Evolutionary conservation across 371 early-diverging fungal genomes (phyloP).

Genomic region (Zychaea mexicana): DNA sequence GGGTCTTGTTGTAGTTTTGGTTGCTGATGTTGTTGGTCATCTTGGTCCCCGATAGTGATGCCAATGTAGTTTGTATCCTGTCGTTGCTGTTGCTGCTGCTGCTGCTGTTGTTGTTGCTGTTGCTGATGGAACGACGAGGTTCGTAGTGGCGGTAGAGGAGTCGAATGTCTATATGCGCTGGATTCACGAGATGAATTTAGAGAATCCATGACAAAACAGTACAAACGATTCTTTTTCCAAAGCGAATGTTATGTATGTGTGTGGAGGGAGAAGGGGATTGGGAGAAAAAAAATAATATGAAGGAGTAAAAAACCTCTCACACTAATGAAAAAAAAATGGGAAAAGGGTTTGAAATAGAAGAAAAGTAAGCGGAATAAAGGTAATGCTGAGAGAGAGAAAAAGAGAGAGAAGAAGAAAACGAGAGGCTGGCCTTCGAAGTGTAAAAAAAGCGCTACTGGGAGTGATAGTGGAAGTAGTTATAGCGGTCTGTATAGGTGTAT

Average conservation of each 20-base stretch:
- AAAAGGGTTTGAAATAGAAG: too few species aligned
- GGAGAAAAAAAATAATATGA: neutral
- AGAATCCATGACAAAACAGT: neutral
- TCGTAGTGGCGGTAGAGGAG: slow-evolving; percentile 3
- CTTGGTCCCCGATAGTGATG: slow-evolving; percentile 29
- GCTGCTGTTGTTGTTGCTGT: slow-evolving; percentile 14
- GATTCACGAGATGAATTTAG: slow-evolving; percentile 5
- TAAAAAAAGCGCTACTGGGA: neutral
- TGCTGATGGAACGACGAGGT: neutral
- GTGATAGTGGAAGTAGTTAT: too few species aligned
- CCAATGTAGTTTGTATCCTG: slow-evolving; percentile 39
- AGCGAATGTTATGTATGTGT: too few species aligned
- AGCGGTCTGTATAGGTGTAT: too few species aligned
- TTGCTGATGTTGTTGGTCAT: slow-evolving; percentile 10
- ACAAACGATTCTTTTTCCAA: neutral
- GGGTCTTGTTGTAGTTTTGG: neutral
- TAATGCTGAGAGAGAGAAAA: too few species aligned
- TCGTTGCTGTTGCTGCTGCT: neutral
- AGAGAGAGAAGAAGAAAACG: neutral
- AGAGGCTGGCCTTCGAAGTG: neutral
- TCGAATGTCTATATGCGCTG: slow-evolving; percentile 6
- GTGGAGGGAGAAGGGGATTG: too few species aligned
- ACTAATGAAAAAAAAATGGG: neutral
- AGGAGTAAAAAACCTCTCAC: neutral
- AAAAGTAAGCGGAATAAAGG: too few species aligned